Percentiles rank a stretch among this genome's conserved stretches.
Evolutionary conservation across 2,329 filamentous ascomycete species (phyloP).

Genomic region (Fonsecaea pedrosoi): DNA sequence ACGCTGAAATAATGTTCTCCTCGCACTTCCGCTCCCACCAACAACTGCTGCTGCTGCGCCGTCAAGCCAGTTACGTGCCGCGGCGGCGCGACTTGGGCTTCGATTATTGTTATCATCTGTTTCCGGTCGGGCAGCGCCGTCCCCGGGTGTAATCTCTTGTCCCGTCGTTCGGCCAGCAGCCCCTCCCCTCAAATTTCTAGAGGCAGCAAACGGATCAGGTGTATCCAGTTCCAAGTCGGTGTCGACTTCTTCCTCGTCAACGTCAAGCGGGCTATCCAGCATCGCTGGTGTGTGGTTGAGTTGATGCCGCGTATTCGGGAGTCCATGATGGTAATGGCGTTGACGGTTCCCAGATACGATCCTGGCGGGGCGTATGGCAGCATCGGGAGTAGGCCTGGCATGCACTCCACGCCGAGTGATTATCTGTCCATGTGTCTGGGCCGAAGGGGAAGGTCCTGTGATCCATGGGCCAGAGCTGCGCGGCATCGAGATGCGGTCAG

Average conservation of each 20-base stretch:
- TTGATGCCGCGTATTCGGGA: constrained; percentile 8
- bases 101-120: constrained; percentile 1
- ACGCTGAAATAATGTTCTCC: constrained; percentile 33
- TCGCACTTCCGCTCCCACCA: constrained; percentile 13
- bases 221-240: constrained; percentile 16
- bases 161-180: neutral
- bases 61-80: constrained; percentile 33
- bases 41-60: constrained; percentile 30
- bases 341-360: constrained; percentile 23
- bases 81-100: constrained; percentile 24
- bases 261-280: constrained; percentile 25
- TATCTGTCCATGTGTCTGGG: constrained; percentile 5
- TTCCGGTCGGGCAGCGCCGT: neutral
- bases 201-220: constrained; percentile 15
- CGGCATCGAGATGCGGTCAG: constrained; percentile 11
- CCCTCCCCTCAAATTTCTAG: neutral
- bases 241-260: constrained; percentile 17
- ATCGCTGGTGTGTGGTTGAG: constrained; percentile 25
- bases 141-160: neutral
- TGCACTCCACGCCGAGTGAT: constrained; percentile 7
- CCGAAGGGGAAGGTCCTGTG: constrained; percentile 18
- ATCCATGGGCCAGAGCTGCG: constrained; percentile 32
- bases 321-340: constrained; percentile 11
- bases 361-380: constrained; percentile 11
- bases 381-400: constrained; percentile 21